A percentile compares a stretch with the other conserved stretches of the same genome.
phyloP scores from a whole-genome alignment of 2,329 filamentous ascomycete species.

The Ophiostoma sp. region DNA sequence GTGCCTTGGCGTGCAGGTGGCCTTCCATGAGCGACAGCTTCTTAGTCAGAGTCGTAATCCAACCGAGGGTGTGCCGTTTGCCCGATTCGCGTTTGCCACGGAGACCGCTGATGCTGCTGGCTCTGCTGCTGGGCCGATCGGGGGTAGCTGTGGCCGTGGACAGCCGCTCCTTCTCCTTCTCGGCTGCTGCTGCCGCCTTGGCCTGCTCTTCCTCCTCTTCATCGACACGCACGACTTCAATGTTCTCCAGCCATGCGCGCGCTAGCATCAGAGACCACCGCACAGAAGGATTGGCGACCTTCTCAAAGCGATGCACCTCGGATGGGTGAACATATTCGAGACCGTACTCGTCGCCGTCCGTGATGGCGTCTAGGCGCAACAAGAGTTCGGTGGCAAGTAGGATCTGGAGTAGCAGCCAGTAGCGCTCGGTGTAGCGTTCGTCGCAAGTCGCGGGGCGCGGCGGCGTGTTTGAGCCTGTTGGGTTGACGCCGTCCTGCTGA shows the following conservation, averaged over 20 bases:
- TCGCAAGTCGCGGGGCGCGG: constrained; percentile 50
- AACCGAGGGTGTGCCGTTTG: constrained; percentile 44
- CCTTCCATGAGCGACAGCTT: constrained; percentile 47
- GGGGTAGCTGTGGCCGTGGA: neutral
- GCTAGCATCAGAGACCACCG: constrained; percentile 68
- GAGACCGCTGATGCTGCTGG: constrained; percentile 33
- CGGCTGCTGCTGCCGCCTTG: neutral
- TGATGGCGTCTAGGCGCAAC: constrained; percentile 63
- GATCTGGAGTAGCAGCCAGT: constrained; percentile 67
- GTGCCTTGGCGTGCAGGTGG: constrained; percentile 31
- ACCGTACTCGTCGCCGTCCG: constrained; percentile 59
- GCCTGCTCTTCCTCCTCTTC: constrained; percentile 27
- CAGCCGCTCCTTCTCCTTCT: constrained; percentile 17
- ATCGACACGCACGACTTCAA: constrained; percentile 46
- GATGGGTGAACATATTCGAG: constrained; percentile 53
- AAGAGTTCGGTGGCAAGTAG: constrained; percentile 66
- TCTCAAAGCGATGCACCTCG: constrained; percentile 62
- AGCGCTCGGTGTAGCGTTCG: constrained; percentile 62
- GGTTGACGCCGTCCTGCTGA: constrained; percentile 46
- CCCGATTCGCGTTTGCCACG: constrained; percentile 29
- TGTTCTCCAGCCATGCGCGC: constrained; percentile 67
- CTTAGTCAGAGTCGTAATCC: constrained; percentile 60
- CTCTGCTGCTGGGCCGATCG: constrained; percentile 6
- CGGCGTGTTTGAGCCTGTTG: constrained; percentile 44
- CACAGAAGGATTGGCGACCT: constrained; percentile 60